Evolutionary conservation across 352 stramenopile species (phyloP).

Genomic region (Globisporangium paddicum): DNA sequence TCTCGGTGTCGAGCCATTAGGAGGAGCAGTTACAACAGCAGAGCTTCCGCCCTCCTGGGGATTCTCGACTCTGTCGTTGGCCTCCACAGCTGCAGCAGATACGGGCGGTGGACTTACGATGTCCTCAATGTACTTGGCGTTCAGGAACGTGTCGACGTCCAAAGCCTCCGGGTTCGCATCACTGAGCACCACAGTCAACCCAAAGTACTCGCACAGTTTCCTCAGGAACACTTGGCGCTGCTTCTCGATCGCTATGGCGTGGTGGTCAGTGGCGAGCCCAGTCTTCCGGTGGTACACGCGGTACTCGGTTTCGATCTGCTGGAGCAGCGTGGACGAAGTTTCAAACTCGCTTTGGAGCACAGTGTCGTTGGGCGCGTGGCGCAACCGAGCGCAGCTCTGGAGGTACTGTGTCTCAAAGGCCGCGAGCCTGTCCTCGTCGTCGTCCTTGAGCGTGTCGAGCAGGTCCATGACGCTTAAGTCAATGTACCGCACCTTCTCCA

Average conservation of each 20-base stretch:
- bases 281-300: conserved; percentile 56
- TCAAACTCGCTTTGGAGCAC: conserved; percentile 61
- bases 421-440: conserved; percentile 46
- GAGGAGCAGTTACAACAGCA: neutral
- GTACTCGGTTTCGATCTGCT: conserved; percentile 73
- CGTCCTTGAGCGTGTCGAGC: conserved; percentile 70
- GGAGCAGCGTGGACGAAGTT: conserved; percentile 42
- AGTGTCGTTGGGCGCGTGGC: conserved; percentile 64
- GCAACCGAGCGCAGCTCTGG: conserved; percentile 43
- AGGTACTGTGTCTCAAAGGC: conserved; percentile 45
- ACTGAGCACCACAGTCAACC: conserved; percentile 8
- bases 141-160: conserved; percentile 51
- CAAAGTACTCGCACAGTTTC: conserved; percentile 47
- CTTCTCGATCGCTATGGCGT: conserved; percentile 40
- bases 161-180: conserved; percentile 15
- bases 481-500: conserved; percentile 50
- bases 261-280: conserved; percentile 39
- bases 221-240: conserved; percentile 44
- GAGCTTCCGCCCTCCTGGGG: neutral
- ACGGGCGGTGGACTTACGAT: conserved; percentile 14
- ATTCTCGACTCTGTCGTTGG: neutral
- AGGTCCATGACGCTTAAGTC: conserved; percentile 69
- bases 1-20: neutral
- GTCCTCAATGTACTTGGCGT: conserved; percentile 40
- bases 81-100: neutral